These are phyloP conservation scores for Ampelocalamus luodianensis DNA, from an alignment of 176 grass and related monocot genomes.

Conservation along the genomic window DNA sequence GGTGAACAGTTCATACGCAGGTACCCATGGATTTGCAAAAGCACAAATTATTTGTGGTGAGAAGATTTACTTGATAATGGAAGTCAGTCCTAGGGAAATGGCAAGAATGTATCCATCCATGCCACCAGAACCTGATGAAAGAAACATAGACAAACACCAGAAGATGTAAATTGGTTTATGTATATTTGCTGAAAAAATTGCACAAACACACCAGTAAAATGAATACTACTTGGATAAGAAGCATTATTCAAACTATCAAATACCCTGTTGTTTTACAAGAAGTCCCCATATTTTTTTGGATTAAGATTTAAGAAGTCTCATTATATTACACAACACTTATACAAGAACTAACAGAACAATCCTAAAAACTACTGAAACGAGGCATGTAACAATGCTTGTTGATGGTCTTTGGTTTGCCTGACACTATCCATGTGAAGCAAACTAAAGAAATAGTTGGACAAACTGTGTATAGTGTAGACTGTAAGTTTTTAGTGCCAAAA, in stretches of 20 bases:
- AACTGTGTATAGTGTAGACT: not conserved
- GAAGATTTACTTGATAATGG: constrained; percentile 80
- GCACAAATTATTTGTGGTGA: constrained; percentile 12
- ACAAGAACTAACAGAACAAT: not conserved
- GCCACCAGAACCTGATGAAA: constrained; percentile 60
- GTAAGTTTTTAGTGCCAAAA: not conserved
- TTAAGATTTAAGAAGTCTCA: not conserved
- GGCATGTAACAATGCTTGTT: constrained; percentile 9
- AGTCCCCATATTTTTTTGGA: not conserved
- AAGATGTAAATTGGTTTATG: constrained; percentile 22
- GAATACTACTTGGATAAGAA: not conserved
- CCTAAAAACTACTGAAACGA: not conserved
- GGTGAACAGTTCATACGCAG: not conserved
- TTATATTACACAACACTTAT: constrained; percentile 13
- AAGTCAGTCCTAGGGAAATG: constrained; percentile 75
- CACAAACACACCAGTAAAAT: not conserved
- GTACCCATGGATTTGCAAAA: constrained; percentile 17
- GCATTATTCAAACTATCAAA: not conserved
- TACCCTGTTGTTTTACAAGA: not conserved
- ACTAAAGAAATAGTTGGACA: constrained; percentile 20
- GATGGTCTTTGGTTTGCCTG: constrained; percentile 6
- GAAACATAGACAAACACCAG: constrained; percentile 4
- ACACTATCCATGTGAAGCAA: not conserved
- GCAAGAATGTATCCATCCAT: constrained; percentile 84
- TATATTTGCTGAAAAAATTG: not conserved